Evolutionary conservation across 2,329 filamentous ascomycete species (phyloP).

Genomic region (Colletotrichum orchidophilum): DNA sequence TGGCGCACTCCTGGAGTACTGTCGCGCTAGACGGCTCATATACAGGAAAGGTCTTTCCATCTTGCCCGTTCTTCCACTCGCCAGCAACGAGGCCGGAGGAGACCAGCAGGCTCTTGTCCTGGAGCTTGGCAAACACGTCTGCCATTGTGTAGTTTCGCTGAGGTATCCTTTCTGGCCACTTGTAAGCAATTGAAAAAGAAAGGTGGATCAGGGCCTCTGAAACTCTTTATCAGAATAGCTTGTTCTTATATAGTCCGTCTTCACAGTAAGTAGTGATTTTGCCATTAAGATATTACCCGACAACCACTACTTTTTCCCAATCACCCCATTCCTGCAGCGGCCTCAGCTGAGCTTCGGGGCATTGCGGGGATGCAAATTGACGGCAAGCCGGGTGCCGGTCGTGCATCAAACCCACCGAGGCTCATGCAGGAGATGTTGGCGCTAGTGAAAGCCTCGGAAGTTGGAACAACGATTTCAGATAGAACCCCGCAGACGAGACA

Average conservation of each 20-base stretch:
- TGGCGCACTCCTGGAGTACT: conserved; percentile 59
- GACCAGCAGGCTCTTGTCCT: conserved; percentile 13
- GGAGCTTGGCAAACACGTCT: conserved; percentile 4
- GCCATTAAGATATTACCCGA: no score
- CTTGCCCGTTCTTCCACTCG: conserved; percentile 54
- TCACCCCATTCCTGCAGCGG: conserved; percentile 17
- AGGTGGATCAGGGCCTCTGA: no score
- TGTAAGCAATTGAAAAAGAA: not conserved
- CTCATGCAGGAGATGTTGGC: not conserved
- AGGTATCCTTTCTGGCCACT: not conserved
- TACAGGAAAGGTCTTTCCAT: conserved; percentile 59
- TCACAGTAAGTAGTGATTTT: not conserved
- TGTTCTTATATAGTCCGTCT: not conserved
- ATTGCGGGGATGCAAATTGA: conserved; percentile 3
- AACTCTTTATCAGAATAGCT: not conserved
- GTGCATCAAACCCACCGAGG: not conserved
- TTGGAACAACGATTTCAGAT: not conserved
- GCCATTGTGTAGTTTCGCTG: not conserved
- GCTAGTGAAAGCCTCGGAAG: not conserved
- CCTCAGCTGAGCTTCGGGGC: conserved; percentile 14
- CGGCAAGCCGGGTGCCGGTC: conserved; percentile 1
- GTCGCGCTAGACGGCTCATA: conserved; percentile 62
- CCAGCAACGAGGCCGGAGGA: conserved; percentile 48
- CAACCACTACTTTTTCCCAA: not conserved
- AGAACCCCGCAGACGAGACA: not conserved